A percentile compares a stretch with the other conserved stretches of the same genome.
Conservation (phyloP, 805 yeast genomes). For the Barnettozyma californica region DNA sequence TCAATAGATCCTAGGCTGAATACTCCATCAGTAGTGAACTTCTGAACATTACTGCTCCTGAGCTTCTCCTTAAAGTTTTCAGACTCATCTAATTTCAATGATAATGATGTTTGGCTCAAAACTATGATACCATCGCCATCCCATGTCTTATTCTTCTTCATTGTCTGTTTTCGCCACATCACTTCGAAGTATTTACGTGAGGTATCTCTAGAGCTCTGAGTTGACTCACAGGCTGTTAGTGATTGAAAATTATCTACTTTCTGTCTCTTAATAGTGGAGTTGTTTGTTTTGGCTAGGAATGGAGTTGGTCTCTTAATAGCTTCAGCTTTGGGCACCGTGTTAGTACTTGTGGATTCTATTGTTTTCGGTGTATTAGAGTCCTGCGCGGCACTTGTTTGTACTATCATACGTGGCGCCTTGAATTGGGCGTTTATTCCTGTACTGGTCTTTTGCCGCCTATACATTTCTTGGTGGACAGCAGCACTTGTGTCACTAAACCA, state of each 20-base stretch:
- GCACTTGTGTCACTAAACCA: neutral
- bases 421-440: slow-evolving; percentile 9
- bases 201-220: neutral
- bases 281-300: neutral
- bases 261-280: neutral
- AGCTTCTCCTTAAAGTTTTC: slow-evolving; percentile 27
- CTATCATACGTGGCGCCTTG: slow-evolving; percentile 16
- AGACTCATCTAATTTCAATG: slow-evolving; percentile 30
- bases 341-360: neutral
- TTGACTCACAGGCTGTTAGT: neutral
- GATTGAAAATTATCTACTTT: neutral
- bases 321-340: neutral
- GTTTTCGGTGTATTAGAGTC: neutral
- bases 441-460: slow-evolving; percentile 9
- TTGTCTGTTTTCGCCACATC: slow-evolving; percentile 53
- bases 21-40: slow-evolving; percentile 32
- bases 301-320: slow-evolving; percentile 3
- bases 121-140: slow-evolving; percentile 78
- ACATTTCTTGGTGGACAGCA: slow-evolving; percentile 4
- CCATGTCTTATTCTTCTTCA: slow-evolving; percentile 88
- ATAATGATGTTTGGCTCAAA: slow-evolving; percentile 23
- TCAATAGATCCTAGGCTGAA: slow-evolving; percentile 56
- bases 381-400: neutral
- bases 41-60: slow-evolving; percentile 13
- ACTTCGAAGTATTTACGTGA: slow-evolving; percentile 16